These are phyloP conservation scores for Dioszegia hungarica DNA, from an alignment of 768 basidiomycete genomes.

Conservation along the genomic window DNA sequence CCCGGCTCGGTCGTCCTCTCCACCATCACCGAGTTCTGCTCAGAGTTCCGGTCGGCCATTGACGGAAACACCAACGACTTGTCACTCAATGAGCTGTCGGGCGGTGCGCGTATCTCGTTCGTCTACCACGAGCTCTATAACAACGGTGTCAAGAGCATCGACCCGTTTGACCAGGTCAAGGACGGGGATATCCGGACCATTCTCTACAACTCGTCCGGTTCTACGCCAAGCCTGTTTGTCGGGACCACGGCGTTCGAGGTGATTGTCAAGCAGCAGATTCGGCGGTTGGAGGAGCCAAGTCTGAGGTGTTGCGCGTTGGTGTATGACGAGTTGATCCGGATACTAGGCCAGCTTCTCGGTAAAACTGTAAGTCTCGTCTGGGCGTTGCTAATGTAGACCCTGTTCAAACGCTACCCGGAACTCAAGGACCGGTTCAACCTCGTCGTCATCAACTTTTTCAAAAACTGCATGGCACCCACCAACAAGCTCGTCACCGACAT, in stretches of 20 bases:
- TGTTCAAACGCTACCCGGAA: slow-evolving; percentile 95
- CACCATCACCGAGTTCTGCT: slow-evolving; percentile 97
- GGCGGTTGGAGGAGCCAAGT: slow-evolving; percentile 87
- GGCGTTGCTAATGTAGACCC: slow-evolving; percentile 62
- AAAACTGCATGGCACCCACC: slow-evolving; percentile 85
- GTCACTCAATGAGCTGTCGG: slow-evolving; percentile 91
- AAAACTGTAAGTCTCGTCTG: slow-evolving; percentile 69
- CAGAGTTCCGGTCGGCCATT: slow-evolving; percentile 92
- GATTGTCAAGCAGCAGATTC: slow-evolving; percentile 98
- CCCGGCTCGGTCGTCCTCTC: slow-evolving; percentile 87
- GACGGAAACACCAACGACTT: slow-evolving; percentile 97
- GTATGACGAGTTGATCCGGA: slow-evolving; percentile 95
- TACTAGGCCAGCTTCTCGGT: slow-evolving; percentile 79
- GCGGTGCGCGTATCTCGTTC: slow-evolving; percentile 96
- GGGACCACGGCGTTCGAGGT: slow-evolving; percentile 96
- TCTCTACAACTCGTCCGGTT: slow-evolving; percentile 98
- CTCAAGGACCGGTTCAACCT: slow-evolving; percentile 92
- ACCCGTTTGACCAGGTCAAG: slow-evolving; percentile 98
- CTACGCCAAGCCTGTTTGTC: slow-evolving; percentile 91
- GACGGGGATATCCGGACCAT: slow-evolving; percentile 95
- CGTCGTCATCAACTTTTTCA: slow-evolving; percentile 96
- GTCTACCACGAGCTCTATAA: slow-evolving; percentile 99
- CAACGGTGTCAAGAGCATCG: slow-evolving; percentile 89
- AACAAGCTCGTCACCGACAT: slow-evolving; percentile 90
- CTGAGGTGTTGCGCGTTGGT: slow-evolving; percentile 92